Base-by-base conservation (phyloP, 179 eudicot species). In the Sideroxylon spinosum region DNA sequence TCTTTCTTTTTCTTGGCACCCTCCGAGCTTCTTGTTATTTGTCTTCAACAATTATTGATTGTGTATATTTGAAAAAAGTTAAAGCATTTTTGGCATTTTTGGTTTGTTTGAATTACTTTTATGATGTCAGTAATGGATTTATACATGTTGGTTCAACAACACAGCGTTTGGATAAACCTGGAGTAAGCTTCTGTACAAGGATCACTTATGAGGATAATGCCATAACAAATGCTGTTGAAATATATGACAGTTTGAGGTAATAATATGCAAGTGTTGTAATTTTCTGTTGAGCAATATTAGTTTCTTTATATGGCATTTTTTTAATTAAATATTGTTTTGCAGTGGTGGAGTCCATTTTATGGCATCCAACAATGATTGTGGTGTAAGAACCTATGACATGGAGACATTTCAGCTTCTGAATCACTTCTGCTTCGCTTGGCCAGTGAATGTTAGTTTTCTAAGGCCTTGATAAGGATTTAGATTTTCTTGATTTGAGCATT, bases 161-260 rank as follows among this genome's bases (percentile, higher is more conserved):
- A 75, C 91, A 94, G 98, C 82, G 79, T 78, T 83, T 94, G 86
- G 94, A 94, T 83, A 88, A 80, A 83, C 89, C 82, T 22, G 95
- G 95, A 63, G 83, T 92, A 37, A 87, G 89, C 81, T 92, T 85
- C 80, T 94, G 98, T 80, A 80, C 94, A 23, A 90, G 97, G 84
- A 87, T 91, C 59, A 92, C 95, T 17, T 89, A 89, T 65, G 95
- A 93, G 76, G 97, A 94, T 28, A 91, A 94, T 90, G 92, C 95
- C 71, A 93, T 92, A 74, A 93, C 95, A 66, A 93, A 93, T 88
- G 93, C 98, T n/a, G 82, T 94, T 75, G 98, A 94, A 60, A 94
- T 94, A 80, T 94, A 82, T 75, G 88, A 89, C 70, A 82, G 82
- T 71, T 25, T 76, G 73, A 89, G 98, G 98, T 91, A 88, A n/a